Evolutionary conservation across 2,329 filamentous ascomycete genomes (phyloP).

Genomic region (Diplocarpon mali): DNA sequence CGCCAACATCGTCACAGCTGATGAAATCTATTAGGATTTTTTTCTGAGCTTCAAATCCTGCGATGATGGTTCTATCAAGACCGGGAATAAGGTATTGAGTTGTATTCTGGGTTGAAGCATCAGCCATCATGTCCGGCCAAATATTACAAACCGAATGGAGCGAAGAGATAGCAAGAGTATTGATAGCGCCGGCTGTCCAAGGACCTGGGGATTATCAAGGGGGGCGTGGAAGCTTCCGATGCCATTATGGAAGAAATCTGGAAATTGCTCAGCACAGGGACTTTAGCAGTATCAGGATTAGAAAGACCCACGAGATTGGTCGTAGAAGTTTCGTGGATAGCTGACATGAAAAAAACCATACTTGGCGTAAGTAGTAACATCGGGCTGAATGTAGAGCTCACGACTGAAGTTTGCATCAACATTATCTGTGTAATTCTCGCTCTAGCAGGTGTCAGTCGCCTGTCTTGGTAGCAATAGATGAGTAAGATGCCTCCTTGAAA

Average conservation of each 20-base stretch:
- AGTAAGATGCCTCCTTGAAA: conserved; percentile 4
- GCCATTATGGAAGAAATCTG: conserved; percentile 5
- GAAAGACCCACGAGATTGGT: conserved; percentile 22
- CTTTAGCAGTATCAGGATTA: neutral
- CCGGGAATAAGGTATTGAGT: conserved; percentile 13
- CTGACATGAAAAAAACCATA: conserved; percentile 31
- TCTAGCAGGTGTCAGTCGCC: neutral
- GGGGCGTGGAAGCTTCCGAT: neutral
- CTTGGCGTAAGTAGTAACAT: conserved; percentile 28
- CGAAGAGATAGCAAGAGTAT: conserved; percentile 22
- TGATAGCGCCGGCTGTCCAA: conserved; percentile 21
- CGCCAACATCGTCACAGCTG: conserved; percentile 14
- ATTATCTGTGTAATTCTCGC: conserved; percentile 27
- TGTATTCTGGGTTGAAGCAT: conserved; percentile 13
- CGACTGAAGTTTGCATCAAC: conserved; percentile 26
- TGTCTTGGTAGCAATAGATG: neutral
- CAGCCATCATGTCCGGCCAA: conserved; percentile 13
- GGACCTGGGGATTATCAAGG: conserved; percentile 12
- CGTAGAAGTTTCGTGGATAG: conserved; percentile 31
- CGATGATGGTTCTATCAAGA: conserved; percentile 15
- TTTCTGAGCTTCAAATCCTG: conserved; percentile 19
- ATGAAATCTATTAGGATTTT: conserved; percentile 13
- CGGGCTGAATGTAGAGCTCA: conserved; percentile 28
- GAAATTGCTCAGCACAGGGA: neutral
- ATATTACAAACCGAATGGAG: conserved; percentile 16